Evolutionary conservation across 2,329 filamentous ascomycete genomes (phyloP).

Genomic region (Chalara sp.): DNA sequence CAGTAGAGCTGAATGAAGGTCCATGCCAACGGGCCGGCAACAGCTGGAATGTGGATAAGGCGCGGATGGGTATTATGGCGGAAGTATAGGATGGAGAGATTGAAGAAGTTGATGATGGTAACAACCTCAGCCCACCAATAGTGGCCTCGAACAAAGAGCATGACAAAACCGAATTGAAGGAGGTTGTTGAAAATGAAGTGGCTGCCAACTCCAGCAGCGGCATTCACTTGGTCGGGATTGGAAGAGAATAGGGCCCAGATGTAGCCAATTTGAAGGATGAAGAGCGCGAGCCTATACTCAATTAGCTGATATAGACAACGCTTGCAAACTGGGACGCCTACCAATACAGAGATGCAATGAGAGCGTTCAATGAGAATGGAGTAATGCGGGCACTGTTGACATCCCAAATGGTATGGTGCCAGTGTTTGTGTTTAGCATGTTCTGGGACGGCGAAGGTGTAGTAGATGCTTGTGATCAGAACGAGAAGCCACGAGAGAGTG

Average conservation of each 20-base stretch:
- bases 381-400: conserved; percentile 62
- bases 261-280: conserved; percentile 70
- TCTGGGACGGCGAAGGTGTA: conserved; percentile 59
- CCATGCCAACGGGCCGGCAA: conserved; percentile 77
- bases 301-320: background rate
- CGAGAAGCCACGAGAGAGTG: conserved; percentile 65
- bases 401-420: conserved; percentile 61
- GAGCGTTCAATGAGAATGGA: conserved; percentile 67
- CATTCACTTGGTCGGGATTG: conserved; percentile 54
- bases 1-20: conserved; percentile 82
- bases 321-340: conserved; percentile 28
- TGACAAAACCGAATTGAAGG: conserved; percentile 72
- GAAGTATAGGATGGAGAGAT: conserved; percentile 74
- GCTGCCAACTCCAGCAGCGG: conserved; percentile 69
- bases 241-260: conserved; percentile 68
- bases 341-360: conserved; percentile 70
- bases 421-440: conserved; percentile 47
- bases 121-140: conserved; percentile 73
- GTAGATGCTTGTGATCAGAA: conserved; percentile 66
- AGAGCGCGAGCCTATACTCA: conserved; percentile 56
- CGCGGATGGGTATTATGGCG: conserved; percentile 64
- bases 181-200: conserved; percentile 87
- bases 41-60: conserved; percentile 69
- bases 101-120: conserved; percentile 74
- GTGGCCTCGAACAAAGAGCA: conserved; percentile 72